Percentiles rank a stretch among this genome's conserved stretches.
Conservation (phyloP, 1,284 basidiomycete species). For the Cutaneotrichosporon sp. region DNA sequence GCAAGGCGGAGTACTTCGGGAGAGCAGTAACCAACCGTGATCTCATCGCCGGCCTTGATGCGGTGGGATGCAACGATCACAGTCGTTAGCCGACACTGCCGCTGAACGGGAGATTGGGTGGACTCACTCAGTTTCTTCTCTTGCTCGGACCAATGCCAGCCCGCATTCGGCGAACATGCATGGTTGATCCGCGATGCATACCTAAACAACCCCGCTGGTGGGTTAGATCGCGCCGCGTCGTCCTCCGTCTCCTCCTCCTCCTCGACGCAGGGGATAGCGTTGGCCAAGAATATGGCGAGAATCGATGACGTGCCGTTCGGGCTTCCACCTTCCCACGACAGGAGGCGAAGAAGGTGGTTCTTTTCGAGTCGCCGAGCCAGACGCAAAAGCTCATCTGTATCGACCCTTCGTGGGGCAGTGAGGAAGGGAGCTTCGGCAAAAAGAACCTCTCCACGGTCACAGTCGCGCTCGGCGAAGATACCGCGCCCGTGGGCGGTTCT, state of each 20-base stretch:
- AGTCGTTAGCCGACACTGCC: not conserved
- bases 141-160: constrained; percentile 27
- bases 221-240: not conserved
- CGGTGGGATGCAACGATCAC: not conserved
- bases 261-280: constrained; percentile 13
- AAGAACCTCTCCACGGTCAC: not conserved
- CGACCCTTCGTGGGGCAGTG: not conserved
- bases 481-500: not conserved
- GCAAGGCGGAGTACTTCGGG: not conserved
- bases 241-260: constrained; percentile 1
- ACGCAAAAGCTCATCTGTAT: not conserved
- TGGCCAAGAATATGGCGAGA: not conserved
- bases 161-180: constrained; percentile 31
- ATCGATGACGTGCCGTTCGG: not conserved
- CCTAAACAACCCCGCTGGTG: constrained; percentile 26
- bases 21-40: not conserved
- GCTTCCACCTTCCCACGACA: not conserved
- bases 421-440: constrained; percentile 9
- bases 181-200: constrained; percentile 32
- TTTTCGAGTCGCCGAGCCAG: not conserved
- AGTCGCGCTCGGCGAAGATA: not conserved
- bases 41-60: not conserved
- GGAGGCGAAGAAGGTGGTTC: not conserved
- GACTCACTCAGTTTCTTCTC: not conserved
- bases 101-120: too few relatives aligned